These are phyloP conservation scores for Arabis alpina DNA, from an alignment of 345 rosid species.

Conservation along the genomic window DNA sequence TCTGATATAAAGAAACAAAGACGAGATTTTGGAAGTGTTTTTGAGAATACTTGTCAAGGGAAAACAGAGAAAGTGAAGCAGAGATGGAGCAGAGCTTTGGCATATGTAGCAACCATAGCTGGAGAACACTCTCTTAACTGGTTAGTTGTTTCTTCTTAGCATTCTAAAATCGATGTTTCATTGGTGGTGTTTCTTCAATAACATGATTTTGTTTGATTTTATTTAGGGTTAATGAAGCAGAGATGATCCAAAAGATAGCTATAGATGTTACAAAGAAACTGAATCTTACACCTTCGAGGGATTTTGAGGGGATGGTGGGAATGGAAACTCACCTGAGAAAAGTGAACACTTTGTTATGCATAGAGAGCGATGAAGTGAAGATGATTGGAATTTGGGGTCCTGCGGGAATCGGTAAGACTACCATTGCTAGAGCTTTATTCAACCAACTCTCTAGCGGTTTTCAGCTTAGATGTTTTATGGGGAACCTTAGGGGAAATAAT, in stretches of 20 bases:
- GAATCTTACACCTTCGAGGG: not conserved
- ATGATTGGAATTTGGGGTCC: slow-evolving; percentile 27
- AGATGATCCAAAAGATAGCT: not conserved
- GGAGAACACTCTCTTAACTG: too few species aligned
- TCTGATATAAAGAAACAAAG: too few species aligned
- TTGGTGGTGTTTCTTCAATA: too few species aligned
- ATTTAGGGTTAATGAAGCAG: not conserved
- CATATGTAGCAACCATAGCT: too few species aligned
- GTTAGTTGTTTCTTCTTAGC: too few species aligned
- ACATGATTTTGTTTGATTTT: too few species aligned
- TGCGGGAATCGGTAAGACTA: slow-evolving; percentile 16
- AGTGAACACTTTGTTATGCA: not conserved
- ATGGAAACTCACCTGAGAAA: not conserved
- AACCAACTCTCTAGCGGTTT: not conserved
- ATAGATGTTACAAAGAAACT: not conserved
- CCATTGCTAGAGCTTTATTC: not conserved
- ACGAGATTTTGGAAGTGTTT: too few species aligned
- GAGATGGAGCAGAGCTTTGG: too few species aligned
- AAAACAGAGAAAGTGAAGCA: too few species aligned
- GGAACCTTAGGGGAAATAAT: too few species aligned
- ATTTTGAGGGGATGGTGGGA: not conserved
- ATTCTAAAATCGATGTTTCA: too few species aligned
- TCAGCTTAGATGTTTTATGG: not conserved
- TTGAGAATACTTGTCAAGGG: too few species aligned
- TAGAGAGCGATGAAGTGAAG: not conserved